Base-by-base conservation (phyloP, 345 rosid genomes). In the Populus deltoides region DNA sequence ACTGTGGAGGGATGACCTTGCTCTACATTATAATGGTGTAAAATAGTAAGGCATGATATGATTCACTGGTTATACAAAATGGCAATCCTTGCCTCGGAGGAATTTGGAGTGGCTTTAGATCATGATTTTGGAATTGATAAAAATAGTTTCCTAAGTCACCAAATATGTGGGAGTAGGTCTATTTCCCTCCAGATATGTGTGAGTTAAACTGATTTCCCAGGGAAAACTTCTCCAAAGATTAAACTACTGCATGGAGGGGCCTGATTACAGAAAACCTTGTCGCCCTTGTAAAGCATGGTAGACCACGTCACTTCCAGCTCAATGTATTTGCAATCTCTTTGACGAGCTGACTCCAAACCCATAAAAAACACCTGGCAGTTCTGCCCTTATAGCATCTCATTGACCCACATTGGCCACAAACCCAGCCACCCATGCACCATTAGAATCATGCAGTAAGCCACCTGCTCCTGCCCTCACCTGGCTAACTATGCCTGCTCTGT, bases 1-100 rank as follows among this genome's bases (percentile, higher is more conserved):
- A 47, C 27, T 38, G 68, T 33, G 10, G 31, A 43, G 9, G 68
- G 69, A 41, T 57, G 31, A 45, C n/a, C 22, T 77, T 27, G 24
- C 62, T 18, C 53, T 59, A 59, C 73, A 77, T 57, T 43, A 49
- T 59, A 41, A 12, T 70, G 15, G 59, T 59, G 53, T 55, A 71
- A 49, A 27, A 1, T 3, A 20, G 36, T 53, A 31, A 17, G 36
- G 33, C 12, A 9, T 33, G 27, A 29, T 20, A 31, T 51, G 36
- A 72, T 72, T n/a, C 11, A 18, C 11, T 51, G 31, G 31, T 69
- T 39, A 69, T 29, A 39, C 29, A 57, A 57, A 57, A 57, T 57
- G 62, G 62, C 62, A 22, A 57, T 57, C 27, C 11, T 55, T 55
- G 27, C 27, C 5, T 57, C 62, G 5, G 62, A 22, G 62, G 62